These are phyloP conservation scores for Eutrema yunnanense DNA, from an alignment of 345 rosid genomes.

Conservation along the genomic window DNA sequence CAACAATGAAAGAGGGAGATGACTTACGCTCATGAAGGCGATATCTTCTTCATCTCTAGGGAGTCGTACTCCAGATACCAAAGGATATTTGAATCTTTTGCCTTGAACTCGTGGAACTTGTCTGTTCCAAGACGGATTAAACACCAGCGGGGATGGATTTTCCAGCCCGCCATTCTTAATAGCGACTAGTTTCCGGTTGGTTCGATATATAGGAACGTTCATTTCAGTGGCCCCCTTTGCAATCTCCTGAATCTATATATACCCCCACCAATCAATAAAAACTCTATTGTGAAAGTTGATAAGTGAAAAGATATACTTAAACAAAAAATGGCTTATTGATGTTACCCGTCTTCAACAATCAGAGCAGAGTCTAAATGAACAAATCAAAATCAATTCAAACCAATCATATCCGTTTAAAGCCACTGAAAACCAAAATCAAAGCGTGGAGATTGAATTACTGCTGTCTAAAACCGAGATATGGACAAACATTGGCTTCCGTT, in stretches of 20 bases:
- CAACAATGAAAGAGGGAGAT: neutral
- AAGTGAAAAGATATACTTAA: neutral
- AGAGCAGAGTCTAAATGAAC: neutral
- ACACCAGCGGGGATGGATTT: slow-evolving; percentile 60
- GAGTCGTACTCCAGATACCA: slow-evolving; percentile 25
- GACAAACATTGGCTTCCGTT: neutral
- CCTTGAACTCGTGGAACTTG: slow-evolving; percentile 15
- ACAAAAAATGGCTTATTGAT: neutral
- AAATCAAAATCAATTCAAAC: neutral
- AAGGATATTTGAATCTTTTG: slow-evolving; percentile 46
- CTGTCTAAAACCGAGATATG: neutral
- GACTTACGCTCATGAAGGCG: slow-evolving; percentile 73
- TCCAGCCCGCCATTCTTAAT: slow-evolving; percentile 63
- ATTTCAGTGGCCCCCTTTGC: slow-evolving; percentile 51
- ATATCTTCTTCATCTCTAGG: slow-evolving; percentile 63
- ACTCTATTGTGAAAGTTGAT: neutral
- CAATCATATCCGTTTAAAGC: neutral
- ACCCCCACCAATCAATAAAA: neutral
- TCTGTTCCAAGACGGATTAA: slow-evolving; percentile 54
- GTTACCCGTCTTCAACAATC: neutral
- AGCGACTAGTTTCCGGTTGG: slow-evolving; percentile 65
- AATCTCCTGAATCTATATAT: slow-evolving; percentile 37
- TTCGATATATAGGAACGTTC: slow-evolving; percentile 50
- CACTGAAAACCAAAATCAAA: neutral
- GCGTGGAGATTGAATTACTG: neutral